Percentiles rank a stretch among this genome's conserved stretches.
Evolutionary conservation across 2,329 filamentous ascomycete genomes (phyloP).

Genomic region (Drechslera avenae): DNA sequence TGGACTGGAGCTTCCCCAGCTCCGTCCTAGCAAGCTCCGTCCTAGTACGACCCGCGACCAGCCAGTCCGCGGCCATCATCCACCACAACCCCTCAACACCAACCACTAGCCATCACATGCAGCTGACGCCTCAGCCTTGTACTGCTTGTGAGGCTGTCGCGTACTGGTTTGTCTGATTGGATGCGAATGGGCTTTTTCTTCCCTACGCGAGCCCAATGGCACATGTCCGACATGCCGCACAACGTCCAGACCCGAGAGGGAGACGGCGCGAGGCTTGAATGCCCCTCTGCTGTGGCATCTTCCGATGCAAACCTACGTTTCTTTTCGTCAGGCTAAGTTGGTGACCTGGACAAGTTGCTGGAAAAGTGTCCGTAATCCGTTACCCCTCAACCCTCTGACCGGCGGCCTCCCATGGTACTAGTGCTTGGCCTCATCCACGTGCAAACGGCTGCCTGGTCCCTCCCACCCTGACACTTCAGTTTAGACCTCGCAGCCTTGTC

Average conservation of each 20-base stretch:
- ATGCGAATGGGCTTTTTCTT: not conserved
- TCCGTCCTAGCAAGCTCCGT: not conserved
- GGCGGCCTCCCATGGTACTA: not conserved
- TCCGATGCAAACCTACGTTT: constrained; percentile 1
- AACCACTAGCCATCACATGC: constrained; percentile 12
- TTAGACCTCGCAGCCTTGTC: constrained; percentile 15
- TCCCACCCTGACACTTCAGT: not conserved
- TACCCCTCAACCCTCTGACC: not conserved
- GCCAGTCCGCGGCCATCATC: not conserved
- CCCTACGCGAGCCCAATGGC: constrained; percentile 13
- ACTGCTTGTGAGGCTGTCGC: constrained; percentile 19
- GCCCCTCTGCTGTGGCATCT: constrained; percentile 16
- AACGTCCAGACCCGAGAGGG: not conserved
- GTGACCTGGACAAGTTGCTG: not conserved
- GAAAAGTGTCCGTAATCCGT: not conserved
- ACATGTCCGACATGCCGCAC: constrained; percentile 6
- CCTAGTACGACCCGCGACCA: no score
- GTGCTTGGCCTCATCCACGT: constrained; percentile 5
- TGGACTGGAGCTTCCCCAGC: constrained; percentile 15
- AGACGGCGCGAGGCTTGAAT: constrained; percentile 14
- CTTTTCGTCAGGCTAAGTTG: not conserved
- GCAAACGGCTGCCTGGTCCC: constrained; percentile 22
- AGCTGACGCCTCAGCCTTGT: constrained; percentile 23
- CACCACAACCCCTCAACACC: constrained; percentile 22
- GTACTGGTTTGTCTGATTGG: constrained; percentile 12